Conservation (phyloP, 2,329 filamentous ascomycete genomes). For the Corynespora cassiicola region DNA sequence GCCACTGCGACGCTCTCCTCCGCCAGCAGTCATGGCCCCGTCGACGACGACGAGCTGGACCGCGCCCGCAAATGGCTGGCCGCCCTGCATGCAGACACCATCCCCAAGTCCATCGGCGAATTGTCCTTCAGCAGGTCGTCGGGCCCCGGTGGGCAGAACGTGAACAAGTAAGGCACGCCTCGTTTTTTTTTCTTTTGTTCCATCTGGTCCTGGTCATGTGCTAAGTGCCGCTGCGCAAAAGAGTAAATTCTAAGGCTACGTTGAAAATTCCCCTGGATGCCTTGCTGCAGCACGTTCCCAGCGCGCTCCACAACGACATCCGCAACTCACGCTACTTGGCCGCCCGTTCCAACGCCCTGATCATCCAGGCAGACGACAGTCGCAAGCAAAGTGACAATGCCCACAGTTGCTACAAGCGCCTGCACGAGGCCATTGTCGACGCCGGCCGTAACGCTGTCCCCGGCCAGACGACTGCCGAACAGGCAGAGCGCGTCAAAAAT, state of each 20-base stretch:
- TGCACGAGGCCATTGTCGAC: constrained; percentile 61
- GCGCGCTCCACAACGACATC: constrained; percentile 59
- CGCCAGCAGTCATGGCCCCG: constrained; percentile 8
- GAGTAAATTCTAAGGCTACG: constrained; percentile 73
- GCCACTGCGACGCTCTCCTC: not conserved
- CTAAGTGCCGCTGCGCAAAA: constrained; percentile 42
- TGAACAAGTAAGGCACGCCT: constrained; percentile 67
- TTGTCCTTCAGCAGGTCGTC: constrained; percentile 69
- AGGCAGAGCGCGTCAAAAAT: constrained; percentile 60
- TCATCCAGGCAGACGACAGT: constrained; percentile 69
- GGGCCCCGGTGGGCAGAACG: constrained; percentile 71
- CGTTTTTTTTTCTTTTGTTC: not conserved
- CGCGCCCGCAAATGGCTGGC: constrained; percentile 64
- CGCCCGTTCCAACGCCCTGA: constrained; percentile 58
- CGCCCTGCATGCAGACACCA: constrained; percentile 58
- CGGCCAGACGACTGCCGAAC: constrained; percentile 65
- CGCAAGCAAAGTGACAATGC: constrained; percentile 68
- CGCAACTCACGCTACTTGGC: constrained; percentile 63
- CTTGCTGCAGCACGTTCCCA: constrained; percentile 62
- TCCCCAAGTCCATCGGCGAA: constrained; percentile 63
- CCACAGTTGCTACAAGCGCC: constrained; percentile 63
- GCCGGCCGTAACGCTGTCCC: constrained; percentile 60
- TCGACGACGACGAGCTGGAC: constrained; percentile 36
- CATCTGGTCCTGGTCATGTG: constrained; percentile 6
- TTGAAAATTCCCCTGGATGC: constrained; percentile 61